Evolutionary conservation across 2,329 filamentous ascomycete genomes (phyloP).

Genomic region (Colletotrichum sp.): DNA sequence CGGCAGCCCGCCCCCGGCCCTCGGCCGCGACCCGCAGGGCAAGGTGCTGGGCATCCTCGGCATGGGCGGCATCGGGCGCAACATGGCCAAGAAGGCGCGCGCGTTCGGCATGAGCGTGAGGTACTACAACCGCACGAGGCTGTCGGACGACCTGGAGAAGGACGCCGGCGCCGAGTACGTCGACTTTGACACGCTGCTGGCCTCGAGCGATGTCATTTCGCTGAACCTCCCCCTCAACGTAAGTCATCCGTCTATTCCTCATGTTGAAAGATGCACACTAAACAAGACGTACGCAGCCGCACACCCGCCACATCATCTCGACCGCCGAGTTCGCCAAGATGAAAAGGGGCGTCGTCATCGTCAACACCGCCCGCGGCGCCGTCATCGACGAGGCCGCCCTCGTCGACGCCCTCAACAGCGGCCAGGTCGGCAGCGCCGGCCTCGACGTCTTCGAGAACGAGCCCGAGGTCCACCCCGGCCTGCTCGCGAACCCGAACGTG

Average conservation of each 20-base stretch:
- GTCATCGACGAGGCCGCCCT: constrained; percentile 84
- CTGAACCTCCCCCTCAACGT: constrained; percentile 84
- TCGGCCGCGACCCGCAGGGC: constrained; percentile 79
- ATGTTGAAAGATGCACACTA: neutral
- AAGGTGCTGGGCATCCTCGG: constrained; percentile 82
- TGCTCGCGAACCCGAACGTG: constrained; percentile 73
- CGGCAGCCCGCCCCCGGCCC: constrained; percentile 58
- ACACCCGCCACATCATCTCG: constrained; percentile 79
- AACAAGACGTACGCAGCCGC: constrained; percentile 36
- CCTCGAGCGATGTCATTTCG: constrained; percentile 76
- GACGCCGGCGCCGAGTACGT: constrained; percentile 70
- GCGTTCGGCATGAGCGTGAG: constrained; percentile 78
- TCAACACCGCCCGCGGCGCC: constrained; percentile 84
- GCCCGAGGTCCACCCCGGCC: constrained; percentile 74
- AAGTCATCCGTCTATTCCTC: constrained; percentile 22
- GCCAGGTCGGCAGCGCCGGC: constrained; percentile 73
- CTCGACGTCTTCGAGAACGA: constrained; percentile 87
- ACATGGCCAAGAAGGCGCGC: constrained; percentile 74
- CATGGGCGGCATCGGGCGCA: constrained; percentile 85
- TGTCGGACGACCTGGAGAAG: constrained; percentile 58
- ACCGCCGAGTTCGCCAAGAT: constrained; percentile 73
- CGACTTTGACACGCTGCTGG: constrained; percentile 74
- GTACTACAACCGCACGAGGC: constrained; percentile 73
- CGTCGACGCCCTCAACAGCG: constrained; percentile 72
- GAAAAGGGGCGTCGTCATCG: constrained; percentile 77